These are phyloP conservation scores for Pseudogymnoascus sp. DNA, from an alignment of 2,329 filamentous ascomycete species.

Conservation along the genomic window DNA sequence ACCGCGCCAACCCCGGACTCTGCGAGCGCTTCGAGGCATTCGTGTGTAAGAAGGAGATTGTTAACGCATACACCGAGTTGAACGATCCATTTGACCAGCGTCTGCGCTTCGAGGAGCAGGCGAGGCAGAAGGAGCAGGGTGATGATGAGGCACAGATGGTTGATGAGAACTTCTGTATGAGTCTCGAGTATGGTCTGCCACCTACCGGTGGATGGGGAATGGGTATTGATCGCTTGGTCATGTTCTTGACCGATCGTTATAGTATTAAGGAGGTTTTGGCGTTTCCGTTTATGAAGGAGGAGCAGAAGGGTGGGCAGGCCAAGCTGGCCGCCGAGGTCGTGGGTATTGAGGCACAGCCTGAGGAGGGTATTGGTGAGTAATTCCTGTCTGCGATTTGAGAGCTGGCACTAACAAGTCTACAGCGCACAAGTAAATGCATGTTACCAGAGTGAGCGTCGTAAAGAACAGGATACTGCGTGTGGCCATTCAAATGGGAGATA, in stretches of 20 bases:
- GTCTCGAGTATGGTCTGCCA: conserved; percentile 82
- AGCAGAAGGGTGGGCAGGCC: conserved; percentile 45
- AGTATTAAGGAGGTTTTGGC: conserved; percentile 92
- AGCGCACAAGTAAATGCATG: conserved; percentile 13
- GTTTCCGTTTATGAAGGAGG: conserved; percentile 98
- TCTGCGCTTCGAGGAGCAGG: conserved; percentile 88
- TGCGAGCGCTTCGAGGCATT: conserved; percentile 98
- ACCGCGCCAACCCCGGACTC: conserved; percentile 71
- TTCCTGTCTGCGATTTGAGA: neutral
- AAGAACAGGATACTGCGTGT: neutral
- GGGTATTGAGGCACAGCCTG: conserved; percentile 48
- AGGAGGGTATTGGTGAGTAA: conserved; percentile 44
- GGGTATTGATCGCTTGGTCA: conserved; percentile 87
- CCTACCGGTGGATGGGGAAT: conserved; percentile 96
- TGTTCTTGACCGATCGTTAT: conserved; percentile 95
- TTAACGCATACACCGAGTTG: conserved; percentile 93
- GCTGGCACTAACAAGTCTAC: neutral
- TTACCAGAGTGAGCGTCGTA: conserved; percentile 6
- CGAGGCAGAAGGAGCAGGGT: conserved; percentile 87
- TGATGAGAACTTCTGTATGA: conserved; percentile 90
- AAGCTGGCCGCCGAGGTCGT: conserved; percentile 54
- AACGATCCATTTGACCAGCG: conserved; percentile 95
- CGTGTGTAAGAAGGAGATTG: conserved; percentile 94
- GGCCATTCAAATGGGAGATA: neutral
- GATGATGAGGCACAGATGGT: conserved; percentile 95